Conservation (phyloP, 306 rosid genomes). For the Pyrus pyrifolia region DNA sequence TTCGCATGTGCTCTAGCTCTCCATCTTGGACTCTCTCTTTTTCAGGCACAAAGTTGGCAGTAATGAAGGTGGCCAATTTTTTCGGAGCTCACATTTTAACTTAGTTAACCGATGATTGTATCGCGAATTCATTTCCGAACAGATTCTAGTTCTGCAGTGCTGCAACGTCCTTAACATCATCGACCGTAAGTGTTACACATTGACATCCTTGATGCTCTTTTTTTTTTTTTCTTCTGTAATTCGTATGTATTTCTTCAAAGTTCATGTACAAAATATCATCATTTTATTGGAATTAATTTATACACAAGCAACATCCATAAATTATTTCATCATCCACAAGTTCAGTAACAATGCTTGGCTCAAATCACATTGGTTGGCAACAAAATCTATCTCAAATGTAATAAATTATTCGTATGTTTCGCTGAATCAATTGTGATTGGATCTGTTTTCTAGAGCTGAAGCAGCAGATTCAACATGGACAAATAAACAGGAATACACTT, state of each 20-base stretch:
- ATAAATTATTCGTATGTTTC: constrained; percentile 31
- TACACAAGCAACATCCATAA: constrained; percentile 9
- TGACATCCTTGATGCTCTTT: neutral
- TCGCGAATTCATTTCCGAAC: neutral
- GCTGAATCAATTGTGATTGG: constrained; percentile 30
- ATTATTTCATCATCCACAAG: constrained; percentile 12
- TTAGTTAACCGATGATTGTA: neutral
- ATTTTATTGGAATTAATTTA: neutral
- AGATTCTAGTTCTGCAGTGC: neutral
- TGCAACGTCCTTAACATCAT: neutral
- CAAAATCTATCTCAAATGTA: constrained; percentile 8
- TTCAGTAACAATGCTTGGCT: constrained; percentile 10
- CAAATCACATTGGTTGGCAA: constrained; percentile 7
- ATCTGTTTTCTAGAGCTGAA: constrained; percentile 63
- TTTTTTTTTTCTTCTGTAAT: neutral
- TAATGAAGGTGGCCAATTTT: constrained; percentile 10
- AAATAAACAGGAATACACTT: constrained; percentile 69
- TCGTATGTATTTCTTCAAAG: neutral
- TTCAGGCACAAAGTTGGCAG: neutral
- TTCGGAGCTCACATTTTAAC: neutral
- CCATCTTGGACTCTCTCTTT: constrained; percentile 57
- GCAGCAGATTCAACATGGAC: constrained; percentile 76
- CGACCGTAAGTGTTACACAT: neutral
- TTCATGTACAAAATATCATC: neutral
- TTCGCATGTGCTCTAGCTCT: constrained; percentile 52